Conservation (phyloP, 805 yeast species). For the Wickerhamiella spandovensis region DNA sequence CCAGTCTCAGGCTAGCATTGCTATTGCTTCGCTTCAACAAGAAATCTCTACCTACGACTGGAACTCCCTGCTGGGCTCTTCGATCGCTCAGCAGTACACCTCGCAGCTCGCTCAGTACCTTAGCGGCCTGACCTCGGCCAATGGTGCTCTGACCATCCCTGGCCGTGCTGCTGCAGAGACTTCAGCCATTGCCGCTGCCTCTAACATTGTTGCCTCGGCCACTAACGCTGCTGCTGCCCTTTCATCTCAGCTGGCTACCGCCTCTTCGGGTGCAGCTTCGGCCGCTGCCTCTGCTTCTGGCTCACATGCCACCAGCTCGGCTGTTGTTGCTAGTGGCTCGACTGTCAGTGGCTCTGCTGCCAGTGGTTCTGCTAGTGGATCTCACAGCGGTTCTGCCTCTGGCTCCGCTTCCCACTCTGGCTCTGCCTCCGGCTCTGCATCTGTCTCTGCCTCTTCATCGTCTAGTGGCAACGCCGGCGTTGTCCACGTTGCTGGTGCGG, state of each 20-base stretch:
- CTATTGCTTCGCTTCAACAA: slow-evolving; percentile 7
- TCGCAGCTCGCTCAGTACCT: slow-evolving; percentile 11
- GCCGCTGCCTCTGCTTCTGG: neutral
- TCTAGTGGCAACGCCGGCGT: slow-evolving; percentile 3
- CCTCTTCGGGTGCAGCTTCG: neutral
- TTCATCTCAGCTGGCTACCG: neutral
- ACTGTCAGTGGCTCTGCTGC: neutral
- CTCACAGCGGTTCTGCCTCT: neutral
- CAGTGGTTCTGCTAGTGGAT: neutral
- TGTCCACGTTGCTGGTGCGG: slow-evolving; percentile 6
- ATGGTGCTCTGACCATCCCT: neutral
- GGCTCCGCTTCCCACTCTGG: neutral
- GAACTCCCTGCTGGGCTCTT: slow-evolving; percentile 11
- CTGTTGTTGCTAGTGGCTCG: neutral
- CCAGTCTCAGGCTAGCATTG: slow-evolving; percentile 8
- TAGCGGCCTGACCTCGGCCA: slow-evolving; percentile 6
- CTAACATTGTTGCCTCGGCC: neutral
- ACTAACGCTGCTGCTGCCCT: slow-evolving; percentile 1
- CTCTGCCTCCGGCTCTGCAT: neutral
- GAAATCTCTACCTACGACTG: slow-evolving; percentile 11
- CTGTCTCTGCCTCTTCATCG: neutral
- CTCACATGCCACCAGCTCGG: neutral
- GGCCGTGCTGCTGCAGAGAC: neutral
- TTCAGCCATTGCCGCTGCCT: neutral
- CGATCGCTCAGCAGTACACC: slow-evolving; percentile 12